Base-by-base conservation (phyloP, 805 yeast species). In the Novakomyces olei region DNA sequence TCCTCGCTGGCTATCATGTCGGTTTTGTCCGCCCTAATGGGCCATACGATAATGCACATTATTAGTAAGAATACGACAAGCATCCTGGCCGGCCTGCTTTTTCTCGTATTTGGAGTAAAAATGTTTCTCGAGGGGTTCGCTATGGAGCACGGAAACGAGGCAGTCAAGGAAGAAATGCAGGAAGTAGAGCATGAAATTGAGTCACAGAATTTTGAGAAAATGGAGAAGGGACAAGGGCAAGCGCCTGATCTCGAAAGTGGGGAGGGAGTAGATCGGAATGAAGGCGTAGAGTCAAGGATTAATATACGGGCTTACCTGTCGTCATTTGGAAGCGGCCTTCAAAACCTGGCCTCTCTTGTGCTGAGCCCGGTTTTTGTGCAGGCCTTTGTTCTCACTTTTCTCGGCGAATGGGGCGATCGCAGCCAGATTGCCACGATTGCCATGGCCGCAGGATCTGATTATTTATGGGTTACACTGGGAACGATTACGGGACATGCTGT, bases 331-430 rank as follows among this genome's bases (percentile, higher is more conserved):
- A 47, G 49, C 17, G 68, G 69, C 26, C 27, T 73, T 12, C 51
- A 58, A 27, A 63, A 71, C 42, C 58, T 76, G 32, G 68, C 73
- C 2, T 53, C 69, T 2, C 66, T 69, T 36, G 54, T 80, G 4
- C 58, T 85, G 35, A 75, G 92, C 3, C 96, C 98, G 3, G 57
- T 72, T 6, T 88, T n/a, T n/a, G n/a, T n/a, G n/a, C n/a, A n/a
- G n/a, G n/a, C n/a, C n/a, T n/a, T n/a, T n/a, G n/a, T n/a, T n/a
- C n/a, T n/a, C n/a, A n/a, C n/a, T n/a, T n/a, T n/a, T n/a, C n/a
- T 88, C 32, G 98, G 95, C 38, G 99, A 88, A 57, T 81, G 96
- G 92, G 99, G 99, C 33, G 99, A 88, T 54, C 71, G 98, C 46
- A 81, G 95, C 8, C 99, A 88, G 57, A 80, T 88, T 35, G 93